Evolutionary conservation across 768 basidiomycete genomes (phyloP), one percentile per base, ranked within the genome.

Genomic region (Termitomyces bulborhizus): DNA sequence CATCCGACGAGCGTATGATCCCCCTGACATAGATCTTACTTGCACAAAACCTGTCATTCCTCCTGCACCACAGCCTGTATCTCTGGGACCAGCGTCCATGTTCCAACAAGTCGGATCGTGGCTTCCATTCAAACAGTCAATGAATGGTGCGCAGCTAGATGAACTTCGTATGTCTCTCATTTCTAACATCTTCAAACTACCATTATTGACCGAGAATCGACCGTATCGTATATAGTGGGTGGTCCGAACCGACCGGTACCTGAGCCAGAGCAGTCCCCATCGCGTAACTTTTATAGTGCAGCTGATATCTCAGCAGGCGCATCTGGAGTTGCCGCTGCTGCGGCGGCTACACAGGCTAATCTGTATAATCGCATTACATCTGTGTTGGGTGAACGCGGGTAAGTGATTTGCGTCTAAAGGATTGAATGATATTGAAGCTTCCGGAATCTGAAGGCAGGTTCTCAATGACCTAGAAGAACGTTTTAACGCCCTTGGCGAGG

Each of bases 351-450:
- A 59, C 77, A 76, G 41, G 64, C 69, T 12, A 75, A 62, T 53
- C 26, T 83, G 16, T 84, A 81, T 62, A 71, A 65, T 37, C 70
- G 72, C 48, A 64, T 84, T 13, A 69, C 73, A n/a, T 75, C 79
- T 16, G 84, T 85, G 3, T 59, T 87, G 55, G 70, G 71, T 15
- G 85, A 89, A 66, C 71, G 87, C 68, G 85, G 86, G 86, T 86
- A 62, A 36, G 77, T 63, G n/a, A 18, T 2, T 29, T 3, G 29
- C n/a, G 11, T 26, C 7, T 13, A 15, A 3, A n/a, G 11, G 39
- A 3, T 3, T 6, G 27, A 39, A 12, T 6, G n/a, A 27, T 26
- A 12, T 26, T 40, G n/a, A 50, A 26, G 6, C 11, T 27, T n/a
- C 26, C 11, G 26, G 49, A 26, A 31, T 7, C 15, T 24, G 15